Conservation (phyloP, 139 green algal genomes). For the Chlorella sp. region DNA sequence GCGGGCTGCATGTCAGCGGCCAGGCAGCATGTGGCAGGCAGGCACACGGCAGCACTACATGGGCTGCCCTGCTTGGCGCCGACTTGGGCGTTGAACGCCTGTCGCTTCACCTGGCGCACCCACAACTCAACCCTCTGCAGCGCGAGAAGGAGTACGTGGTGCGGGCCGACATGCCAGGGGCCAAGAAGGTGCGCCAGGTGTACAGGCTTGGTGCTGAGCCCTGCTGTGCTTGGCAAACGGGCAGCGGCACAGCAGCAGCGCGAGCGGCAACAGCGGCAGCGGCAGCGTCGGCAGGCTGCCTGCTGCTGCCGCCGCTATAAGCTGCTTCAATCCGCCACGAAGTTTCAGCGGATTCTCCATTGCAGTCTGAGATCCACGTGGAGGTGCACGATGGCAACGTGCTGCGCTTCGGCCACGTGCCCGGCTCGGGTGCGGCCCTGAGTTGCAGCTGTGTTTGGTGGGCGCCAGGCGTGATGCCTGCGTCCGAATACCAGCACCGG, state of each 20-base stretch:
- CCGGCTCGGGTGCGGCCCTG: background rate
- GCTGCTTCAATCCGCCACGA: too few species aligned
- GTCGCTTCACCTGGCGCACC: too few species aligned
- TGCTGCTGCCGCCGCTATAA: too few species aligned
- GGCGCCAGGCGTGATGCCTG: background rate
- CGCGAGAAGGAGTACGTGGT: conserved; percentile 39
- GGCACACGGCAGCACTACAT: too few species aligned
- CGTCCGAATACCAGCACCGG: too few species aligned
- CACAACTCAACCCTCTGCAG: background rate
- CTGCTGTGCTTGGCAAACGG: too few species aligned
- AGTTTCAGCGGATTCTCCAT: too few species aligned
- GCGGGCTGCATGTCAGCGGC: background rate
- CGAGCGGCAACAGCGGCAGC: too few species aligned
- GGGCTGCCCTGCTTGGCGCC: too few species aligned
- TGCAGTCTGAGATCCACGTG: conserved; percentile 32
- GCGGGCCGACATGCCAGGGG: conserved; percentile 34
- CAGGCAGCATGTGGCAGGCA: background rate
- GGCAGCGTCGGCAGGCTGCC: too few species aligned
- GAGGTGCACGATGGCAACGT: conserved; percentile 33
- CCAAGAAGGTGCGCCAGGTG: background rate
- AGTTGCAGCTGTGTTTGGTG: background rate
- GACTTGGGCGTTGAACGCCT: too few species aligned
- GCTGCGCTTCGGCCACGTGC: conserved; percentile 40
- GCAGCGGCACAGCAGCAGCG: too few species aligned
- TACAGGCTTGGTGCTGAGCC: background rate